A percentile compares a stretch with the other conserved stretches of the same genome.
Conservation (phyloP, 192 early-diverging fungal genomes). For the Backusella psychrophila region DNA sequence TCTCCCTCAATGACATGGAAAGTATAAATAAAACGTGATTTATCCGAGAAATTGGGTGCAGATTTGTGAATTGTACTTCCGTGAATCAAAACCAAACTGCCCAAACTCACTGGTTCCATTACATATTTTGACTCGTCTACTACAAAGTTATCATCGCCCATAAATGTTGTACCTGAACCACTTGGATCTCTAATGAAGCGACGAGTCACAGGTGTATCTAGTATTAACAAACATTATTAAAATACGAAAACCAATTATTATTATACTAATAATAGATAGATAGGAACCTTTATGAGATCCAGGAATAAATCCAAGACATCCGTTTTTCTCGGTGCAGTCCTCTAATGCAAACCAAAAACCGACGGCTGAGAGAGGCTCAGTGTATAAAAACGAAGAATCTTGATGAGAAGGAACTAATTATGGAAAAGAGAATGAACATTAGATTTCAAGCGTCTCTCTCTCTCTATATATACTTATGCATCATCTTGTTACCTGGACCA, state of each 20-base stretch:
- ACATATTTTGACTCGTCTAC: slow-evolving; percentile 52
- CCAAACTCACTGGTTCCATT: slow-evolving; percentile 56
- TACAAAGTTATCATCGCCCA: slow-evolving; percentile 42
- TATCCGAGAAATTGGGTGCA: slow-evolving; percentile 69
- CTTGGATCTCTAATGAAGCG: slow-evolving; percentile 61
- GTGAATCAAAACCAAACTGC: slow-evolving; percentile 87
- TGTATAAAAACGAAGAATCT: slow-evolving; percentile 92
- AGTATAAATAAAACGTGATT: slow-evolving; percentile 90
- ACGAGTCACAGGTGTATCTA: slow-evolving; percentile 55
- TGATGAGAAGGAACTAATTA: slow-evolving; percentile 81
- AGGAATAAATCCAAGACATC: slow-evolving; percentile 82
- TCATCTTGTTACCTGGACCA: slow-evolving; percentile 32
- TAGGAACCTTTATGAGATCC: slow-evolving; percentile 73
- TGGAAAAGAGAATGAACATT: background rate
- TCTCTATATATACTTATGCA: background rate
- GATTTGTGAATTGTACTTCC: slow-evolving; percentile 85
- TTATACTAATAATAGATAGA: background rate
- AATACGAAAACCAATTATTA: background rate
- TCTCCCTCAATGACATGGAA: slow-evolving; percentile 90
- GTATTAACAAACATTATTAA: background rate
- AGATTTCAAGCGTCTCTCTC: slow-evolving; percentile 24
- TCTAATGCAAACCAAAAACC: slow-evolving; percentile 94
- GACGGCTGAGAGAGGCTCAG: slow-evolving; percentile 76
- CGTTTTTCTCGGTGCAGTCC: slow-evolving; percentile 84
- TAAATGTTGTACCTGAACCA: slow-evolving; percentile 58